Evolutionary conservation across 148 eudicot species (phyloP), one percentile per base, ranked within the genome.

Genomic region (Silene uniflora): DNA sequence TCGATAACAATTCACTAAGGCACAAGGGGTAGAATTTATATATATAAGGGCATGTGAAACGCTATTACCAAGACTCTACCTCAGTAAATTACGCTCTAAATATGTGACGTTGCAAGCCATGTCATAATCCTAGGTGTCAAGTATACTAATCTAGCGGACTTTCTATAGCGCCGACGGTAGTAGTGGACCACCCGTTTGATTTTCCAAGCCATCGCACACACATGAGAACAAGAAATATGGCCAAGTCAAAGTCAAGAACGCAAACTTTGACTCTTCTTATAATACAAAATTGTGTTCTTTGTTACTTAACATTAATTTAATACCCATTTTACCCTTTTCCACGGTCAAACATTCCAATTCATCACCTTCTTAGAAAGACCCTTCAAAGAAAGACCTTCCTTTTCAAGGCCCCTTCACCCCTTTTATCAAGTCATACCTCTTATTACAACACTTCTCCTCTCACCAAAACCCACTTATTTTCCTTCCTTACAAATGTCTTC

Each of bases 171-270:
- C 77, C 80, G 83, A 72, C 76, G 69, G 67, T 27, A 24, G 6
- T 1, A 42, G 60, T 49, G 78, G 71, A 75, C 78, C 69, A 2
- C 11, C 10, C 9, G 47, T 61, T 22, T 22, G 60, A 42, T 69
- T 68, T 71, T 56, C 63, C 42, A 62, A 62, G 69, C 62, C 56
- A 60, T 69, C 66, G 24, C 39, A 44, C 75, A 52, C 70, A 70
- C 74, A 71, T 67, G 71, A 67, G 74, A 58, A 62, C 69, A 24
- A 66, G 49, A 46, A 60, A 1, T 13, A 22, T 46, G 56, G 65
- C 84, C 21, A 55, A 75, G 81, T 79, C 85, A 82, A 49, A 82
- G 91, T 92, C 97, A 92, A 85, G 86, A 84, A 83, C 92, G 86
- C 93, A 86, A 81, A 75, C 76, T 90, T 88, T 91, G 97, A 92